Evolutionary conservation across 2,329 filamentous ascomycete species (phyloP).

Genomic region (Aspergillus neoniger): DNA sequence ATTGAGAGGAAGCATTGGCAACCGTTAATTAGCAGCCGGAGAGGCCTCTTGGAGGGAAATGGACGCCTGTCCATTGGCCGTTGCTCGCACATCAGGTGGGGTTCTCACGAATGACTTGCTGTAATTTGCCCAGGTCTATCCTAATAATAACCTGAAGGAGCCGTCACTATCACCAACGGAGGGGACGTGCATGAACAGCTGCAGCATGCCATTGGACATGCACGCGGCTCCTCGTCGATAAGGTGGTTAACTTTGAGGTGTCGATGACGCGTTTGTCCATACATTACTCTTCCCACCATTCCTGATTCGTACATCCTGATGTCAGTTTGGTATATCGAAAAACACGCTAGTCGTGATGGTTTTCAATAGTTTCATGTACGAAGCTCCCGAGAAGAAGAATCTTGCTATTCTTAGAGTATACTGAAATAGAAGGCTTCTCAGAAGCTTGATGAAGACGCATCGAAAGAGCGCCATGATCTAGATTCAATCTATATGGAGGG

Average conservation of each 20-base stretch:
- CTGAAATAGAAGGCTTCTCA: neutral
- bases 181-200: neutral
- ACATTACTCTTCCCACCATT: neutral
- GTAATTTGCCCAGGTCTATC: neutral
- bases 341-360: neutral
- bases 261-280: neutral
- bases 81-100: no score
- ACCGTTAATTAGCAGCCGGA: no score
- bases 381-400: neutral
- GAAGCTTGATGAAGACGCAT: neutral
- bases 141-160: neutral
- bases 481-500: neutral
- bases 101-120: neutral
- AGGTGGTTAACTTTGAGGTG: neutral
- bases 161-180: neutral
- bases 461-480: neutral
- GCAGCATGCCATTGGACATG: neutral
- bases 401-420: neutral
- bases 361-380: neutral
- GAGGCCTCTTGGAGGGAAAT: no score
- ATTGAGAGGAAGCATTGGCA: no score
- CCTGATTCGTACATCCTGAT: neutral
- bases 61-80: no score
- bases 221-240: neutral
- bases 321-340: neutral